Evolutionary conservation across 305 asterid species (phyloP).

Genomic region (Caryopteris hybrid): DNA sequence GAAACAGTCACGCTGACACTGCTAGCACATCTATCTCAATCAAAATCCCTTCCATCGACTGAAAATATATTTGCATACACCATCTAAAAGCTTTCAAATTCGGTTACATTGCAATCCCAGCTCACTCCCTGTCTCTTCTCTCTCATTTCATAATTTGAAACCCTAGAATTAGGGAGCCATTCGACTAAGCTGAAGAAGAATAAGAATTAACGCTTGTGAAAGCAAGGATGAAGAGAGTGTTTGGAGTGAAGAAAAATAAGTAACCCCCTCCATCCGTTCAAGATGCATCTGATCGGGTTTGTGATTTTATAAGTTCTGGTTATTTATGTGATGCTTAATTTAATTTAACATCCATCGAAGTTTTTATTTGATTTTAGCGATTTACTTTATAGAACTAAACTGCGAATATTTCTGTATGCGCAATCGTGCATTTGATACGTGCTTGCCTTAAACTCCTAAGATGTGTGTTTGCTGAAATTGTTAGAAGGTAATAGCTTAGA

Average conservation of each 20-base stretch:
- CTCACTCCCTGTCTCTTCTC: no score
- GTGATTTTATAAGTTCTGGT: not conserved
- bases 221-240: conserved; percentile 72
- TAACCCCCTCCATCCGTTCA: conserved; percentile 72
- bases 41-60: no score
- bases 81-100: no score
- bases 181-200: not conserved
- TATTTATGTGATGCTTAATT: not conserved
- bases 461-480: not conserved
- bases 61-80: no score
- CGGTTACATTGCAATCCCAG: not conserved
- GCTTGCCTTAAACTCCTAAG: not conserved
- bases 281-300: conserved; percentile 83
- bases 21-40: no score
- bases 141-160: no score
- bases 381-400: not conserved
- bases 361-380: not conserved
- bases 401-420: not conserved
- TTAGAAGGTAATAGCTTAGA: not conserved
- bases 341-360: not conserved
- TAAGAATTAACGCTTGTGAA: not conserved
- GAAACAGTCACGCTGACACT: no score
- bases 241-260: conserved; percentile 75
- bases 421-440: not conserved
- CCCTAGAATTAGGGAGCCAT: conserved; percentile 19